These are phyloP conservation scores for Mycena haematopus DNA, from an alignment of 768 basidiomycete genomes.

Conservation along the genomic window DNA sequence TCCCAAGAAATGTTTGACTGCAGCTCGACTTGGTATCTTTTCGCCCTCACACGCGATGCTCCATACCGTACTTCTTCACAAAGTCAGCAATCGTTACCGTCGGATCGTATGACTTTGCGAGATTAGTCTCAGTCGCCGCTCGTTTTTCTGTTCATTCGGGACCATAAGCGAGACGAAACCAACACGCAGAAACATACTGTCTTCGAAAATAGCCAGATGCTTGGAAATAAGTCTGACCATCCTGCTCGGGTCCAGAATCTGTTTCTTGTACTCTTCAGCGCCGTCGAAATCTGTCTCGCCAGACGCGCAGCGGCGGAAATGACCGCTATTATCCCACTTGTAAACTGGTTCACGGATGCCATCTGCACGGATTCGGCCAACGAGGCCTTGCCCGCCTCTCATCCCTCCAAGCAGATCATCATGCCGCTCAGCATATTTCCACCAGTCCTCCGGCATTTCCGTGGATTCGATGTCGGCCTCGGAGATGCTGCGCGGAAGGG, in stretches of 20 bases:
- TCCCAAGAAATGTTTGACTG: too few species aligned
- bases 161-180: too few species aligned
- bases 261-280: not conserved
- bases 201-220: not conserved
- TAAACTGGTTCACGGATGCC: not conserved
- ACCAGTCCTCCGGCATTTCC: not conserved
- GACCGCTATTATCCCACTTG: not conserved
- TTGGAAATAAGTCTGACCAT: not conserved
- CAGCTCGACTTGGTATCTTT: too few species aligned
- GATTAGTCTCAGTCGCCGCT: too few species aligned
- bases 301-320: constrained; percentile 6
- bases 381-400: not conserved
- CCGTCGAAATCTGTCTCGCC: constrained; percentile 1
- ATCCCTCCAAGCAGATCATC: not conserved
- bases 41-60: too few species aligned
- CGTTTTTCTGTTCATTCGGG: too few species aligned
- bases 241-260: not conserved
- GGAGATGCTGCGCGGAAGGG: not conserved
- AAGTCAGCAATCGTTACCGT: too few species aligned
- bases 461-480: constrained; percentile 2
- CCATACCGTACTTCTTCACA: too few species aligned
- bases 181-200: not conserved
- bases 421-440: not conserved
- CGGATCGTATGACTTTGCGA: too few species aligned
- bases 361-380: not conserved